Evolutionary conservation across 257 asterid genomes (phyloP), one percentile per base, ranked within the genome.

Genomic region (Coffea eugenioides): DNA sequence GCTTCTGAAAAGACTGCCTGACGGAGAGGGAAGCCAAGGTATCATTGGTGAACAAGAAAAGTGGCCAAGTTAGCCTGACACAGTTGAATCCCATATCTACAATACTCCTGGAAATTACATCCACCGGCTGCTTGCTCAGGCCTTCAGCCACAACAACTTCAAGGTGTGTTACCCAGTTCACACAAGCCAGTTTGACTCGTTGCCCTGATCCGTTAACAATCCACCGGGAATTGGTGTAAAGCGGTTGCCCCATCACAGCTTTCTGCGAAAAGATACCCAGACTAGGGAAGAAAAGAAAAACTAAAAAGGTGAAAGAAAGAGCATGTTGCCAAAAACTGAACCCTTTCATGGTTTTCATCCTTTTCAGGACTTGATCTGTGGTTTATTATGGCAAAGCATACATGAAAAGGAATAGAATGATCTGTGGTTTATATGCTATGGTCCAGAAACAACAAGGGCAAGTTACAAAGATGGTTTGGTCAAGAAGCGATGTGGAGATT

Each of bases 31-130:
- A 89, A 39, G 92, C 92, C 79, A 95, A 81, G 36, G 97, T 67
- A 39, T 88, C 91, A 77, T 95, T 92, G 0, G 97, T 93, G 75
- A 92, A 88, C 93, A 95, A 81, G 86, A 89, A 92, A 25, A 95
- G 97, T 18, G 98, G 97, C 99, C 99, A 95, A 48, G 99, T 92
- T 4, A 95, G 87, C 85, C 99, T 87, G 27, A 93, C 99, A 70
- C 99, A 95, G 78, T 93, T 95, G 84, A 95, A 95, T 7, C 99
- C 99, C 88, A 89, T 41, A 49, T 76, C 78, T 4, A 21, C 14
- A 52, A 95, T 92, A 15, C 83, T 79, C 48, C 80, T 75, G 0
- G 99, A 93, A 3, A 95, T 95, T 62, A 75, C 87, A 52, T 95
- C 97, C 77, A 88, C 91, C 69, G 94, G 90, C 76, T 86, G 94